Percentiles rank a stretch among this genome's conserved stretches.
Conservation (phyloP, 2,329 filamentous ascomycete genomes). For the Neocucurbitaria cava region DNA sequence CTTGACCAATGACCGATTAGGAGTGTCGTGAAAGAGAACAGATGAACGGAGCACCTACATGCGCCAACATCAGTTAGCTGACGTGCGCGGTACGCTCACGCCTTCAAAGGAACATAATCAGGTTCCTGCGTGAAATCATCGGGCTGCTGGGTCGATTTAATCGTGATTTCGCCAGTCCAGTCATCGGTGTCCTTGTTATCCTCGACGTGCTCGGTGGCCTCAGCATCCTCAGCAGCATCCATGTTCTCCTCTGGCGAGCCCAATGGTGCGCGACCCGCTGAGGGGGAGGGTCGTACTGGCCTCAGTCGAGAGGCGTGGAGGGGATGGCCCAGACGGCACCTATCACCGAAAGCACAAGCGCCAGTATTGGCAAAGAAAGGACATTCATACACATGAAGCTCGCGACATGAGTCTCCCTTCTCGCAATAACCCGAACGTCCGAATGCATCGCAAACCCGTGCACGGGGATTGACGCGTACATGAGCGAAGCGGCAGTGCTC, state of each 20-base stretch:
- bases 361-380: slow-evolving; percentile 94
- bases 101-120: slow-evolving; percentile 39
- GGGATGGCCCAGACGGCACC: slow-evolving; percentile 86
- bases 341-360: slow-evolving; percentile 73
- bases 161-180: slow-evolving; percentile 1
- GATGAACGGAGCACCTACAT: slow-evolving; percentile 24
- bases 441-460: slow-evolving; percentile 84
- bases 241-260: slow-evolving; percentile 15
- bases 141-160: slow-evolving; percentile 2
- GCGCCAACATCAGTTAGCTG: slow-evolving; percentile 4
- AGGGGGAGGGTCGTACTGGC: slow-evolving; percentile 19
- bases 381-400: slow-evolving; percentile 91
- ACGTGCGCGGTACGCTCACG: slow-evolving; percentile 7
- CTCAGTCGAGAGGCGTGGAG: slow-evolving; percentile 56
- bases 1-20: slow-evolving; percentile 25
- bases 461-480: slow-evolving; percentile 75
- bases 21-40: not conserved
- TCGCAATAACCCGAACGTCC: slow-evolving; percentile 88
- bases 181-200: not conserved
- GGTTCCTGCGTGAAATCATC: slow-evolving; percentile 40
- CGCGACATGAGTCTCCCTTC: slow-evolving; percentile 76
- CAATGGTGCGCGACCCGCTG: slow-evolving; percentile 13
- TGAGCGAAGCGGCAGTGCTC: slow-evolving; percentile 86
- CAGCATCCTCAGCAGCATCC: slow-evolving; percentile 11
- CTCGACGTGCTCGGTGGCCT: too few relatives aligned